Evolutionary conservation across 1,139 yeast species (phyloP).

Genomic region (Suhomyces coccinellae): DNA sequence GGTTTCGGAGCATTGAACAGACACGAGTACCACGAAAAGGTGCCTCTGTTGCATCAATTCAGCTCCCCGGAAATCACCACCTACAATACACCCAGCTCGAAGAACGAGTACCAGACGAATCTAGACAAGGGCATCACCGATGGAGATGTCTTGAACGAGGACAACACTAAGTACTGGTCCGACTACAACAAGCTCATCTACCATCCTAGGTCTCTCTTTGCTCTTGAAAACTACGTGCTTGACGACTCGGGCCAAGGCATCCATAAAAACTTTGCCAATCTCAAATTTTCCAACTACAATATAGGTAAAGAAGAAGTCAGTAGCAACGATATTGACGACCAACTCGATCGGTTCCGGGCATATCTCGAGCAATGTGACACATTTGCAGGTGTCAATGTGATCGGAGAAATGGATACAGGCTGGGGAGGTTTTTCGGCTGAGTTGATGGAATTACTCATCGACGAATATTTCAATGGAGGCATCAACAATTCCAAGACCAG

Average conservation of each 20-base stretch:
- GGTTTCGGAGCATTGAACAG: conserved; percentile 65
- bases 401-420: conserved; percentile 68
- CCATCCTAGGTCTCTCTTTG: conserved; percentile 58
- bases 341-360: conserved; percentile 60
- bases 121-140: conserved; percentile 50
- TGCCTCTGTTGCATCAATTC: conserved; percentile 12
- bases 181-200: conserved; percentile 73
- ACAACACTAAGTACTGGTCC: conserved; percentile 70
- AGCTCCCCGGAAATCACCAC: conserved; percentile 10
- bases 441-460: conserved; percentile 55
- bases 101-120: conserved; percentile 61
- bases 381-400: conserved; percentile 66
- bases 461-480: conserved; percentile 69
- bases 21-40: conserved; percentile 46
- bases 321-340: conserved; percentile 41
- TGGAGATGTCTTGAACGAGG: conserved; percentile 30
- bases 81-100: conserved; percentile 21
- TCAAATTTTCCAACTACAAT: conserved; percentile 28
- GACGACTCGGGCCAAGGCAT: conserved; percentile 14
- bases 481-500: conserved; percentile 36
- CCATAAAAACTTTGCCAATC: conserved; percentile 32
- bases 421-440: conserved; percentile 81
- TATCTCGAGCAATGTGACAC: conserved; percentile 77
- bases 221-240: conserved; percentile 52
- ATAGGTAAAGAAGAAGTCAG: conserved; percentile 35